Evolutionary conservation across 2,329 filamentous ascomycete species (phyloP), one percentile per base, ranked within the genome.

Genomic region (Didymella glomerata): DNA sequence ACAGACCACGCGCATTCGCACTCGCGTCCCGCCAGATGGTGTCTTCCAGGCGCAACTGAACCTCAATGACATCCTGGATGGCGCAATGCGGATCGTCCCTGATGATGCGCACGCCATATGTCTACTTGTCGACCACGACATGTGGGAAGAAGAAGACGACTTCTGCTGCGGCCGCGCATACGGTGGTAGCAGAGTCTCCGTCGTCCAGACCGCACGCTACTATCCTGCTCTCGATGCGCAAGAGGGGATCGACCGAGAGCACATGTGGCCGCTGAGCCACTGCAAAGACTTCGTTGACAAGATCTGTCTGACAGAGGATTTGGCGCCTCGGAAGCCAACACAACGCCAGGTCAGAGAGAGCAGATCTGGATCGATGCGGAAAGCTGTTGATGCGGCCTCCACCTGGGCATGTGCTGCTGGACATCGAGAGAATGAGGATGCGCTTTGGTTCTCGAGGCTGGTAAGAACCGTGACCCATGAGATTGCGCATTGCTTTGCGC

Each of bases 151-250:
- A 0, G 88, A 90, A 59, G 83, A 86, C 20, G 53, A 55, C 28
- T 91, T 90, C 66, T 86, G 84, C 52, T 89, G 87, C 61, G 88
- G 88, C 0, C 77, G 87, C 27, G 87, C 88, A 0, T 91, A 88
- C 68, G 88, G 88, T 0, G 85, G 83, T 0, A 86, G 84, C 57
- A 80, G 88, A 4, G 83, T 91, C 1, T 82, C 83, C 0, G 82
- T 90, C 1, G 85, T 91, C 0, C 87, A 84, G 0, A 82, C 79
- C 0, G 86, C 88, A 10, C 78, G 88, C 25, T 90, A 91, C 62
- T 79, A 86, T 46, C 88, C 88, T 0, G 27, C 27, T 0, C 68
- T 84, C 1, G 79, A 84, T 62, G 40, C 46, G 0, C 55, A 62
- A 0, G 75, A 87, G 22, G 80, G 82, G 16, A 67, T 77, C 2